Evolutionary conservation across 371 early-diverging fungal species (phyloP), one percentile per base, ranked within the genome.

Genomic region (Rhizopus microsporus): DNA sequence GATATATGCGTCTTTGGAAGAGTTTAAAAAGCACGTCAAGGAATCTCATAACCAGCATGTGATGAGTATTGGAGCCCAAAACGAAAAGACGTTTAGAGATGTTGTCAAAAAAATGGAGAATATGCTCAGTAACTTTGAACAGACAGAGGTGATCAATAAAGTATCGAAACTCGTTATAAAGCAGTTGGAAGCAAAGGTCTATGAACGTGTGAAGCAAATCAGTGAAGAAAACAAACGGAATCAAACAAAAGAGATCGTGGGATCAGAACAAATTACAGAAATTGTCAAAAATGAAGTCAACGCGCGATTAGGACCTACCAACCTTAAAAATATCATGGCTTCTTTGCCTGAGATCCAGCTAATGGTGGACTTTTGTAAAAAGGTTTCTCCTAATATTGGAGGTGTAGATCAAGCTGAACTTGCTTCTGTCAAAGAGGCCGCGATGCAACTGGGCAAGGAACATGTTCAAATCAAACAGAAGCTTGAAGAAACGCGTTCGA

Each of bases 271-370:
- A 8, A 16, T 62, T 0, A 15, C 7, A 0, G 33, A 56, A 5
- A 6, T 23, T 23, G 56, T 62, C 16, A 51, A 31, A n/a, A 16
- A 51, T 3, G 51, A 44, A 13, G 13, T 62, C 8, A 15, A 39
- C 3, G 17, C 29, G 7, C 46, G 52, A 2, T 15, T 56, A 7
- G 44, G 39, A 7, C 56, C 52, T 23, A 35, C 31, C 29, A 16
- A 51, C 5, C 37, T 62, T 15, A 38, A 56, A 30, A n/a, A 12
- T 0, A 52, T 56, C 7, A 56, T 62, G 16, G 8, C 45, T 0
- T 3, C 15, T 16, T 46, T 56, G 33, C 57, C 62, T n/a, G 62
- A 62, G 30, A 39, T 34, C 32, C 32, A 62, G n/a, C n/a, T 9
- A 7, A 46, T 46, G 8, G 12, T 12, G 8, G 29, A 46, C 23